Conservation (phyloP, 805 yeast genomes). For the Yarrowia osloensis region DNA sequence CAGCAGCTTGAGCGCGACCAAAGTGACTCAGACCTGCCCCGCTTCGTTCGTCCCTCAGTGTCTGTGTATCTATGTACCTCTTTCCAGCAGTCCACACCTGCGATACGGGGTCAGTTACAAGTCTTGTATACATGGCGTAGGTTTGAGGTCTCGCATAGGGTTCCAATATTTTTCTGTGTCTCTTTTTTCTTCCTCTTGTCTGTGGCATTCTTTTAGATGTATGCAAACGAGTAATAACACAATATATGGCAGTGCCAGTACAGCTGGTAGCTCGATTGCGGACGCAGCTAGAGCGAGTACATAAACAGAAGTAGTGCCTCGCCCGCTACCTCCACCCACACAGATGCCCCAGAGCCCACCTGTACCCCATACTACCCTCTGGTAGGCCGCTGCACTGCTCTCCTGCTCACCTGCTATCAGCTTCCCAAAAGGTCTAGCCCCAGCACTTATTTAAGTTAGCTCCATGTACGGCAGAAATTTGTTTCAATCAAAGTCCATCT, state of each 20-base stretch:
- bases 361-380: constrained; percentile 1
- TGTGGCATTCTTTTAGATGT: not conserved
- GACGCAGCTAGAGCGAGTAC: not conserved
- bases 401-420: constrained; percentile 6
- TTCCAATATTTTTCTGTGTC: not conserved
- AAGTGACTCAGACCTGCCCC: constrained; percentile 23
- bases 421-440: constrained; percentile 28
- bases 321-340: constrained; percentile 9
- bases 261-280: not conserved
- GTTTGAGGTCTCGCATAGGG: not conserved
- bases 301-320: not conserved
- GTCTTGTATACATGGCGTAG: not conserved
- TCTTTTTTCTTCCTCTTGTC: not conserved
- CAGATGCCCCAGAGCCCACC: not conserved
- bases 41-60: not conserved
- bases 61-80: not conserved
- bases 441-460: constrained; percentile 19
- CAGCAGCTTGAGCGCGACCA: not conserved
- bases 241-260: not conserved
- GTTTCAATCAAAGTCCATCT: constrained; percentile 17
- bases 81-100: not conserved
- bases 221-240: not conserved
- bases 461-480: constrained; percentile 28
- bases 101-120: not conserved
- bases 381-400: not conserved